Base-by-base conservation (phyloP, 805 yeast genomes). In the Kluyveromyces siamensis region DNA sequence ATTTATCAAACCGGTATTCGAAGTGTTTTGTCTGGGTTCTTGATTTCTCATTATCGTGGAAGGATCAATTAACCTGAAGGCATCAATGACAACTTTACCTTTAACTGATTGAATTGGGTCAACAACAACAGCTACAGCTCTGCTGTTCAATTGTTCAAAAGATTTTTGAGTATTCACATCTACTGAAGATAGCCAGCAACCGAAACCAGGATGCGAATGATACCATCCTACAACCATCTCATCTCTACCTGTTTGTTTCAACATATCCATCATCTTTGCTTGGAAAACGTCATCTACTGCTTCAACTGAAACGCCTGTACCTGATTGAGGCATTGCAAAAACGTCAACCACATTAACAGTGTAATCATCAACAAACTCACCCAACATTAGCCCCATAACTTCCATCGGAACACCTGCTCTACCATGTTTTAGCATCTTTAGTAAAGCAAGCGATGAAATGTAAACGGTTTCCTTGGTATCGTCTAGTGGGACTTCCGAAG, bases 181-280 rank as follows among this genome's bases (percentile, higher is more conserved):
- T 27, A 93, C 98, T 27, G 90, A 82, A 11, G 98, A 90, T 58
- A 93, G 76, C 99, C 99, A 93, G 73, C 99, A 93, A n/a, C 99
- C 99, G 66, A 91, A 93, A 16, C 99, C 99, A 5, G 99, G 99
- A 70, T 93, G 99, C 13, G 98, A 90, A 66, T 93, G 99, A 72
- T 93, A 93, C 99, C 99, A 93, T 35, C 99, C 99, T 45, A 93
- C 99, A 47, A 93, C 99, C 87, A 87, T 89, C 67, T 93, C 95
- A 69, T 90, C 97, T 68, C 99, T 79, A n/a, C 99, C 99, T 0
- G 99, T 93, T 68, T 93, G 99, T 70, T 86, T 83, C 62, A 93
- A 77, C 99, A 93, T 93, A 64, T 93, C 99, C 99, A 93, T 93
- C 99, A 93, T 95, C 65, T 84, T 87, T 3, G 98, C 90, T 68